phyloP scores from a whole-genome alignment of 306 rosid species.

The Myrica gale region DNA sequence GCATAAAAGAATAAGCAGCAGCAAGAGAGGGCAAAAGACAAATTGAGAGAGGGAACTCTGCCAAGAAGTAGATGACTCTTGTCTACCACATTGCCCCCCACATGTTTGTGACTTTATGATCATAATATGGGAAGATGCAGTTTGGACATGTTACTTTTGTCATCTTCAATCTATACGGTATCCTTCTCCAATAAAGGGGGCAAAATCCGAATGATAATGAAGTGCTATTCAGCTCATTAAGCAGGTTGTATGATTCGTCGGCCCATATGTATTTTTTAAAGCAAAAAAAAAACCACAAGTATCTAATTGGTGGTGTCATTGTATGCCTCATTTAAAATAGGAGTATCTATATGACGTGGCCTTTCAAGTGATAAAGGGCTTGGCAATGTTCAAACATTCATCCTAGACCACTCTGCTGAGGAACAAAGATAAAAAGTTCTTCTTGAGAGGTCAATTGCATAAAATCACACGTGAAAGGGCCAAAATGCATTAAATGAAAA shows the following conservation, averaged over 20 bases:
- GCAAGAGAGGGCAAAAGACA: not conserved
- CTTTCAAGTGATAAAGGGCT: too few relatives aligned
- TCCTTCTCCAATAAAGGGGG: slow-evolving; percentile 11
- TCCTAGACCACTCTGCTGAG: too few relatives aligned
- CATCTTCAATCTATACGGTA: slow-evolving; percentile 1
- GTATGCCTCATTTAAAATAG: too few relatives aligned
- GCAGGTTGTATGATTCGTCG: slow-evolving; percentile 3
- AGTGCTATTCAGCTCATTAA: not conserved
- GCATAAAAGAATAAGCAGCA: slow-evolving; percentile 20
- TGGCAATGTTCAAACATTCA: too few relatives aligned
- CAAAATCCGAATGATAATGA: not conserved
- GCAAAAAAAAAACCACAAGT: too few relatives aligned
- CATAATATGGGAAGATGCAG: slow-evolving; percentile 28
- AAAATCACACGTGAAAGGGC: too few relatives aligned
- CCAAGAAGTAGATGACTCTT: slow-evolving; percentile 20
- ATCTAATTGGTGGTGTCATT: too few relatives aligned
- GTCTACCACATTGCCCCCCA: not conserved
- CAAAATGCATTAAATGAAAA: too few relatives aligned
- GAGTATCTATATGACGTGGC: too few relatives aligned
- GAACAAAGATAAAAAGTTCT: too few relatives aligned
- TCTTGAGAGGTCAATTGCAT: too few relatives aligned
- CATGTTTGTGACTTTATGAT: slow-evolving; percentile 2
- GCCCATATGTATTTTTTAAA: too few relatives aligned
- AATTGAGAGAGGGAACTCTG: not conserved
- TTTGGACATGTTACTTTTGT: not conserved